A percentile compares a stretch with the other conserved stretches of the same genome.
Evolutionary conservation across 371 early-diverging fungal genomes (phyloP).

Genomic region (Blastocladiella emersonii): DNA sequence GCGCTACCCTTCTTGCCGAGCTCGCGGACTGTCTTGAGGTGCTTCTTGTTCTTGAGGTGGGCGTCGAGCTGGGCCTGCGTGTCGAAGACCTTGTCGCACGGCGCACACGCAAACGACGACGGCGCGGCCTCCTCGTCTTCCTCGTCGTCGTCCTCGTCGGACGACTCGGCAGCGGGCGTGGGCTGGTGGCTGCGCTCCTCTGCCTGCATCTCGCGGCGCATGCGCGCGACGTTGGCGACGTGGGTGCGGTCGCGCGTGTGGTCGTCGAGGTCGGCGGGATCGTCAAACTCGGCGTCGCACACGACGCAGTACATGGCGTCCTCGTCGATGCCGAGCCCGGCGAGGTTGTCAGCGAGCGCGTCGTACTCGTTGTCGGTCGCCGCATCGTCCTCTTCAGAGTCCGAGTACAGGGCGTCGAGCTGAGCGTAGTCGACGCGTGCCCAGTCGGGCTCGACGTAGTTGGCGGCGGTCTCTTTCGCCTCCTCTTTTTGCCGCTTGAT

Average conservation of each 20-base stretch:
- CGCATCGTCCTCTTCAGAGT: conserved; percentile 7
- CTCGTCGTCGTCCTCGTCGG: background rate
- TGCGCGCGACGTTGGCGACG: background rate
- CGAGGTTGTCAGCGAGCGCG: conserved; percentile 11
- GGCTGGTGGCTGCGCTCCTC: too few relatives aligned
- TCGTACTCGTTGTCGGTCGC: conserved; percentile 9
- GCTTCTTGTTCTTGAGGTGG: conserved; percentile 64
- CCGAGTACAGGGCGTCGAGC: conserved; percentile 13
- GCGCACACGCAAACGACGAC: conserved; percentile 47
- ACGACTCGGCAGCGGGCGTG: background rate
- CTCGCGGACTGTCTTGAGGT: conserved; percentile 39
- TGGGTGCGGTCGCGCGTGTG: conserved; percentile 18
- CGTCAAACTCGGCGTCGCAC: conserved; percentile 12
- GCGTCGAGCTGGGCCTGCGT: conserved; percentile 54
- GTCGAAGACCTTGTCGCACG: conserved; percentile 64
- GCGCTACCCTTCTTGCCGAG: background rate
- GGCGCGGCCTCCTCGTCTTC: conserved; percentile 13
- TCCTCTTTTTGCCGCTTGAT: conserved; percentile 15
- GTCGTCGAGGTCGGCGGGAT: conserved; percentile 17
- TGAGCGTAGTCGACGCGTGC: conserved; percentile 26
- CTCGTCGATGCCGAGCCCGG: background rate
- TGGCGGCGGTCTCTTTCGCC: conserved; percentile 16
- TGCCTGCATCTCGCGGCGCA: background rate
- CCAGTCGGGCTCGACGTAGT: conserved; percentile 28
- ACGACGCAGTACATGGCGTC: conserved; percentile 1